Evolutionary conservation across 306 rosid species (phyloP).

Genomic region (Senna tora): DNA sequence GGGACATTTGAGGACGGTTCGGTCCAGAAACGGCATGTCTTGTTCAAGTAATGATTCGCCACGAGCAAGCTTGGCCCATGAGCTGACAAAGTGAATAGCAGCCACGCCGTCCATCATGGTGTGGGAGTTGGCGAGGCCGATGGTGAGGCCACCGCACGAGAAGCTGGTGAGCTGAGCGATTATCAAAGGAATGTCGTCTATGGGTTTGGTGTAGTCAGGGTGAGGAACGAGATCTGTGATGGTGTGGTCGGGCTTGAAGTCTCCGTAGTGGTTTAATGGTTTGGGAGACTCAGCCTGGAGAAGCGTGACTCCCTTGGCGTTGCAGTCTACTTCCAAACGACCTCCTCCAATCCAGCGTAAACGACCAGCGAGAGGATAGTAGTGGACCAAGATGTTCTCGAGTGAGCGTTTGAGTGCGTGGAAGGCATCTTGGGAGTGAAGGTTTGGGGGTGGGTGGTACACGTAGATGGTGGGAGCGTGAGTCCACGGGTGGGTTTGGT

Average conservation of each 20-base stretch:
- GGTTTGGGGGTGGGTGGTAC: neutral
- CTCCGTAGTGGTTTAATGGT: slow-evolving; percentile 2
- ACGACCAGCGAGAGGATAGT: slow-evolving; percentile 30
- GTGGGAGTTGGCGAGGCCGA: slow-evolving; percentile 10
- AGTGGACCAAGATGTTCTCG: slow-evolving; percentile 6
- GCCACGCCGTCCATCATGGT: slow-evolving; percentile 4
- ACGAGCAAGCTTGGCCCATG: slow-evolving; percentile 28
- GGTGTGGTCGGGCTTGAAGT: slow-evolving; percentile 9
- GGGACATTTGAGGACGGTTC: neutral
- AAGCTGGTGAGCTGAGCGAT: slow-evolving; percentile 22
- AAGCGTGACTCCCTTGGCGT: slow-evolving; percentile 5
- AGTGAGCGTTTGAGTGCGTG: slow-evolving; percentile 11
- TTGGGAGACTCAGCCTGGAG: slow-evolving; percentile 1
- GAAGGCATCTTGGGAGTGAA: neutral
- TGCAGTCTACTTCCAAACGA: neutral
- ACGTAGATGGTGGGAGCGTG: slow-evolving; percentile 16
- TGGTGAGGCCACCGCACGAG: slow-evolving; percentile 1
- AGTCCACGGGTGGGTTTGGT: slow-evolving; percentile 3
- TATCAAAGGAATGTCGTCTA: neutral
- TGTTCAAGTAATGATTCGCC: neutral
- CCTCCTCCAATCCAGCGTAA: neutral
- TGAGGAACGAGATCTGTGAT: slow-evolving; percentile 14
- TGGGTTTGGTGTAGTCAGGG: slow-evolving; percentile 15
- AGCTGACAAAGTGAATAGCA: neutral
- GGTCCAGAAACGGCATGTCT: slow-evolving; percentile 11